phyloP scores from a whole-genome alignment of 73 alveolate genomes.

The Urostyla sp. region DNA sequence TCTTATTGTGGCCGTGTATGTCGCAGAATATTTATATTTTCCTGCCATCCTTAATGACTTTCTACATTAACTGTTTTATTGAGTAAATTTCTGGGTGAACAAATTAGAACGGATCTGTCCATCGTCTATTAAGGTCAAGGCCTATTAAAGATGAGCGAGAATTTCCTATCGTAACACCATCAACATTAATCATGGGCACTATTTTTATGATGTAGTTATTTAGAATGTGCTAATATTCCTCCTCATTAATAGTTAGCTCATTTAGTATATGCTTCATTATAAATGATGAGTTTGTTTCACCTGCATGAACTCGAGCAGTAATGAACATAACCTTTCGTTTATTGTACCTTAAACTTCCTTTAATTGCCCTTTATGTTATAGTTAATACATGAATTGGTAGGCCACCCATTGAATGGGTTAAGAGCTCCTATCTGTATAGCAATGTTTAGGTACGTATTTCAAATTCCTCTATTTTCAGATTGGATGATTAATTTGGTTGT shows the following conservation, averaged over 20 bases:
- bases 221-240: slow-evolving; percentile 24
- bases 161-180: slow-evolving; percentile 84
- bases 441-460: slow-evolving; percentile 14
- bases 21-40: slow-evolving; percentile 73
- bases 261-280: slow-evolving; percentile 73
- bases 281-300: slow-evolving; percentile 79
- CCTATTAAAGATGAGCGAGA: slow-evolving; percentile 79
- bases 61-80: slow-evolving; percentile 70
- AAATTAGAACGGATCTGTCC: slow-evolving; percentile 81
- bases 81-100: slow-evolving; percentile 85
- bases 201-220: slow-evolving; percentile 65
- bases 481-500: neutral
- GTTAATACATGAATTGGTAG: slow-evolving; percentile 19
- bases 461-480: slow-evolving; percentile 2
- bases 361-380: neutral
- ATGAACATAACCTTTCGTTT: slow-evolving; percentile 75
- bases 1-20: slow-evolving; percentile 83
- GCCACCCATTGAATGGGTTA: slow-evolving; percentile 37
- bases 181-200: slow-evolving; percentile 83
- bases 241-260: slow-evolving; percentile 8
- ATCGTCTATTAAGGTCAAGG: slow-evolving; percentile 80
- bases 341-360: slow-evolving; percentile 9
- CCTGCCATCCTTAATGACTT: slow-evolving; percentile 56
- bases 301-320: slow-evolving; percentile 85
- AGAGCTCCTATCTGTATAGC: slow-evolving; percentile 23